Conservation (phyloP, 2,329 filamentous ascomycete genomes). For the Cordyceps javanica region DNA sequence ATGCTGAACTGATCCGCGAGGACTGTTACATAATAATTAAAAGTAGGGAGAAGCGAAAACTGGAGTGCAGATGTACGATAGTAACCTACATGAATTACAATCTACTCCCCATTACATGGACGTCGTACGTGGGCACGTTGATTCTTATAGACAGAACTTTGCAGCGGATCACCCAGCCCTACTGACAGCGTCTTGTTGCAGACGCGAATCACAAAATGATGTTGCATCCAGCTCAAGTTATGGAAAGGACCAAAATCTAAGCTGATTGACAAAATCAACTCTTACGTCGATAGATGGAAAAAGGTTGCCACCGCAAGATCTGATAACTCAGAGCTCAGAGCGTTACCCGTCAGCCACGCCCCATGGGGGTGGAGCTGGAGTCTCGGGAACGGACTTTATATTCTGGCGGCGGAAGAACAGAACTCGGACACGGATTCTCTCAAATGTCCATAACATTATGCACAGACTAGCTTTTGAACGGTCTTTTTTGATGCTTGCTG, state of each 20-base stretch:
- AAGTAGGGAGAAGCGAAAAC: not conserved
- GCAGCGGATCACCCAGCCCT: too few species aligned
- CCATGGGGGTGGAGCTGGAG: not conserved
- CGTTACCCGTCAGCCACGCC: not conserved
- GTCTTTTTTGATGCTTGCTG: not conserved
- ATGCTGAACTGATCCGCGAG: not conserved
- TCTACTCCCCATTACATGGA: not conserved
- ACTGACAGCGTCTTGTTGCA: too few species aligned
- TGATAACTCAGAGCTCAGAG: not conserved
- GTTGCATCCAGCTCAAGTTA: too few species aligned
- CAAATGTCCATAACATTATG: not conserved
- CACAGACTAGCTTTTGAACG: not conserved
- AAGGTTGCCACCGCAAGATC: not conserved
- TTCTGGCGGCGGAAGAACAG: not conserved
- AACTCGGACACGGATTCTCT: not conserved
- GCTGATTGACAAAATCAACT: not conserved
- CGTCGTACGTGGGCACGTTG: too few species aligned
- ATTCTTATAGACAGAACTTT: too few species aligned
- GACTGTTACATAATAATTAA: not conserved
- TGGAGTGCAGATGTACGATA: conserved; percentile 5
- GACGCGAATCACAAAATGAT: too few species aligned
- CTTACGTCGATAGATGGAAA: not conserved
- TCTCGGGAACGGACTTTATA: conserved; percentile 1
- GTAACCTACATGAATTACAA: not conserved
- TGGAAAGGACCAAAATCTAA: not conserved